Conservation (phyloP, 1,284 basidiomycete genomes). For the Ceratobasidium sp. region DNA sequence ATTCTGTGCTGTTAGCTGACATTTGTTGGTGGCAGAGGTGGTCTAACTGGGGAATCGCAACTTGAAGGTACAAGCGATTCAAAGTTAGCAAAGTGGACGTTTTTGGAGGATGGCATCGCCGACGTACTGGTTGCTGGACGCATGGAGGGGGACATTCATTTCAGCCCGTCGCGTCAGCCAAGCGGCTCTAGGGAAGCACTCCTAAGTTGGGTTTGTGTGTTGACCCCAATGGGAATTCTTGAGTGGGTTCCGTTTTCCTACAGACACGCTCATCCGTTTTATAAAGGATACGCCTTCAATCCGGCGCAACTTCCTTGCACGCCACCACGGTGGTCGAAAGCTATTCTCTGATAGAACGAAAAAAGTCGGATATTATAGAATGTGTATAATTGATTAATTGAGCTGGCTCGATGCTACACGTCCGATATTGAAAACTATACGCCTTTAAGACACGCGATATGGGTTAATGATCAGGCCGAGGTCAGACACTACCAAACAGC, state of each 20-base stretch:
- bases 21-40: neutral
- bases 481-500: too few species aligned
- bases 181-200: neutral
- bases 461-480: too few species aligned
- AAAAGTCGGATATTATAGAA: too few species aligned
- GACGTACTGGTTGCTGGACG: neutral
- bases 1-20: neutral
- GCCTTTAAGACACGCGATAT: too few species aligned
- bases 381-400: too few species aligned
- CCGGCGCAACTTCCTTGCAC: neutral
- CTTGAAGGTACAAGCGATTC: neutral
- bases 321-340: neutral
- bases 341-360: too few species aligned
- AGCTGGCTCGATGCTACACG: too few species aligned
- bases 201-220: neutral
- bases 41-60: neutral
- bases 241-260: neutral
- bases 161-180: neutral
- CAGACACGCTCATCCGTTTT: neutral
- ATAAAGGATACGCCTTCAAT: neutral
- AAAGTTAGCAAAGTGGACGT: neutral
- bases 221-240: neutral
- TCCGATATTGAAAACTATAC: too few species aligned
- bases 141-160: neutral
- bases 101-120: neutral